Conservation (phyloP, 1,284 basidiomycete genomes). For the Apiotrichum sp. region DNA sequence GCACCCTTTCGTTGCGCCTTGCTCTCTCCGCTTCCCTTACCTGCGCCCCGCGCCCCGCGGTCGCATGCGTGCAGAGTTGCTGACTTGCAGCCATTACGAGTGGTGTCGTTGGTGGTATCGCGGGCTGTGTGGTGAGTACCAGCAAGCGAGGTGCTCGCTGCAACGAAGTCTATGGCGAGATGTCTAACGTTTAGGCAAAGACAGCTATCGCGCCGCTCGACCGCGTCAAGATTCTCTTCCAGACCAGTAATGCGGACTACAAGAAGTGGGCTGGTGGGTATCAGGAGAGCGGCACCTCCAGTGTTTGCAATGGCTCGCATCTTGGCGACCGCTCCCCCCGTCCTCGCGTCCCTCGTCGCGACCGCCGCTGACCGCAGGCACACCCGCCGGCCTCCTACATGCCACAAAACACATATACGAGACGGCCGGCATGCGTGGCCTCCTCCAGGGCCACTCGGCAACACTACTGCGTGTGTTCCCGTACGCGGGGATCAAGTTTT, state of each 20-base stretch:
- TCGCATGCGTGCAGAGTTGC: not conserved
- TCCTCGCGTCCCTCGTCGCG: too few relatives aligned
- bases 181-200: conserved; percentile 63
- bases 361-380: conserved; percentile 22
- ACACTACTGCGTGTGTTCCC: conserved; percentile 75
- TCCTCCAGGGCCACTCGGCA: conserved; percentile 93
- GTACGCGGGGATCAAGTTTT: conserved; percentile 96
- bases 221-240: conserved; percentile 97
- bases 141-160: not conserved
- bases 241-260: conserved; percentile 93
- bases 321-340: too few relatives aligned
- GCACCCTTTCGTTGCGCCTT: too few relatives aligned
- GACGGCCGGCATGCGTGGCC: conserved; percentile 64
- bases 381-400: conserved; percentile 58
- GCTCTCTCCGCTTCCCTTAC: not conserved
- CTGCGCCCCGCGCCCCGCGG: not conserved
- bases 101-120: conserved; percentile 83
- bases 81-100: conserved; percentile 41
- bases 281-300: not conserved
- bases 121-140: conserved; percentile 78
- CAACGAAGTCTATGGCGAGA: too few relatives aligned
- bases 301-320: too few relatives aligned
- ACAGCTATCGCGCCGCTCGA: conserved; percentile 95
- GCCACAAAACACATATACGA: conserved; percentile 76
- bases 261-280: conserved; percentile 77